Base-by-base conservation (phyloP, 139 green algal species). In the Chlorella sp. region DNA sequence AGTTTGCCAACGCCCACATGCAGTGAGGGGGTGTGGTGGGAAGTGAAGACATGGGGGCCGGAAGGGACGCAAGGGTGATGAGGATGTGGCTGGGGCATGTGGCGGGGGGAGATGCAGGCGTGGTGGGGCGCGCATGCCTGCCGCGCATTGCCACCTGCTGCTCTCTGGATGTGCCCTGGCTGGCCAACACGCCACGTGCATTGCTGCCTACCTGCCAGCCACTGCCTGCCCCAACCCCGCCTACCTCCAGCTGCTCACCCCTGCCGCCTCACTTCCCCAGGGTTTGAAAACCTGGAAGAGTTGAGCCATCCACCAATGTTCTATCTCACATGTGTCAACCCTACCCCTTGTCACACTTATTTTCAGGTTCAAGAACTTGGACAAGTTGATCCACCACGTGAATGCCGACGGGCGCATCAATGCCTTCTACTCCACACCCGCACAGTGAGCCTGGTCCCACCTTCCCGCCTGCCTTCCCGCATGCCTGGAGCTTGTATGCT, bases 381-480 rank as follows among this genome's bases (percentile, higher is more conserved):
- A 99, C 93, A 97, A 96, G 89, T 92, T 96, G 30, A 95, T 96
- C 81, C 90, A 94, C 66, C 90, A 94, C 78, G 87, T 92, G n/a
- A 96, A 97, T 42, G 28, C 81, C 71, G 95, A 98, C 64, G 95
- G 95, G 21, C 91, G 96, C 19, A 81, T 98, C 3, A 96, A 97
- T 88, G 96, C 93, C 9, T 94, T 98, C 76, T 99, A 99, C 94
- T 99, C 97, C 9, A 97, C 95, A 0, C 97, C 97, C 4, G 87
- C 86, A 15, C 81, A 78, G 84, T 89, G 64, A 83, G 89, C 39
- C 7, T 3, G 19, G 12, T 1, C 30, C 19, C n/a, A 30, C 36
- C 7, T 36, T 61, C 61, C 81, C 39, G 21, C n/a, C 57, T 32
- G 5, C n/a, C 57, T 36, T 9, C n/a, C 84, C 66, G 22, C 34